A percentile compares a stretch with the other conserved stretches of the same genome.
phyloP scores from a whole-genome alignment of 2,329 filamentous ascomycete species.

The Fusarium nanum region DNA sequence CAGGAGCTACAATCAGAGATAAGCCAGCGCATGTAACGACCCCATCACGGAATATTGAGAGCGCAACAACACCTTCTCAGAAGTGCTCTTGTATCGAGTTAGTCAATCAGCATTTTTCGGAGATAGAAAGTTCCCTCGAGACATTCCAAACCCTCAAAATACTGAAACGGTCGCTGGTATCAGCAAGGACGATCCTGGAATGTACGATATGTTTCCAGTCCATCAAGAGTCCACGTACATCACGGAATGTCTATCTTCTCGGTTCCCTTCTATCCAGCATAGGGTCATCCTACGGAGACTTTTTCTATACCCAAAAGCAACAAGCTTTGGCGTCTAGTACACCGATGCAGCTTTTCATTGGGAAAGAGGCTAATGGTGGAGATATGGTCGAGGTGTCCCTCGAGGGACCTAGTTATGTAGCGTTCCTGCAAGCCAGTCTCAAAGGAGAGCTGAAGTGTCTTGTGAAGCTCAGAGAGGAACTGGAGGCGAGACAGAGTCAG shows the following conservation, averaged over 20 bases:
- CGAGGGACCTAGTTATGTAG: background rate
- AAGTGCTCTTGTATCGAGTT: slow-evolving; percentile 13
- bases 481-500: slow-evolving; percentile 22
- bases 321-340: background rate
- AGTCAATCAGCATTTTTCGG: slow-evolving; percentile 14
- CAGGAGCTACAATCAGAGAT: background rate
- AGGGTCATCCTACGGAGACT: slow-evolving; percentile 12
- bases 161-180: slow-evolving; percentile 6
- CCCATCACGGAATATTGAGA: background rate
- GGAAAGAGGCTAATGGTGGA: background rate
- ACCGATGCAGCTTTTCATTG: background rate
- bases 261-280: slow-evolving; percentile 9
- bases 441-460: slow-evolving; percentile 6
- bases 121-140: slow-evolving; percentile 11
- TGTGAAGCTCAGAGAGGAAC: slow-evolving; percentile 1
- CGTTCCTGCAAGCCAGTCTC: background rate
- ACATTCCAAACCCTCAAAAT: slow-evolving; percentile 18
- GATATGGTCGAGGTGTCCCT: slow-evolving; percentile 13
- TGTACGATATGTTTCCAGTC: slow-evolving; percentile 16
- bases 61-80: background rate
- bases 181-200: slow-evolving; percentile 3
- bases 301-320: slow-evolving; percentile 19
- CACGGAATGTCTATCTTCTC: background rate
- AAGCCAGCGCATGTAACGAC: background rate
- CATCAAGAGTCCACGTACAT: slow-evolving; percentile 13